Evolutionary conservation across 2,329 filamentous ascomycete species (phyloP).

Genomic region (Xylaria hypoxylon): DNA sequence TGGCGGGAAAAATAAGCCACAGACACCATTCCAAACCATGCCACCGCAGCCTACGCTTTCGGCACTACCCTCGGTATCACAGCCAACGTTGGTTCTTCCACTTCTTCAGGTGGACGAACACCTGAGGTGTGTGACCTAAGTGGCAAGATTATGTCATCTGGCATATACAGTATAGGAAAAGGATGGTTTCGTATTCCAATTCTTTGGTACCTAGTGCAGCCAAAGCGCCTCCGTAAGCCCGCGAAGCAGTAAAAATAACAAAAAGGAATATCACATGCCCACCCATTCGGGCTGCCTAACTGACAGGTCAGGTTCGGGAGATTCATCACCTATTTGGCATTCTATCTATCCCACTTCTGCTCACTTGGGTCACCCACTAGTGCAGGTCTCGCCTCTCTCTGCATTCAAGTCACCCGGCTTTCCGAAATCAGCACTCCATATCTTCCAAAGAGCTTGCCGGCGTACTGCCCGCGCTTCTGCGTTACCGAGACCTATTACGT

Average conservation of each 20-base stretch:
- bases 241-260: not conserved
- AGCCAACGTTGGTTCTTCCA: constrained; percentile 17
- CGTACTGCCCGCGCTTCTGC: not conserved
- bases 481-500: not conserved
- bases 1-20: constrained; percentile 23
- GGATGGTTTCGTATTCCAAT: constrained; percentile 11
- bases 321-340: not conserved
- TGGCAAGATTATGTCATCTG: constrained; percentile 34
- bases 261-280: constrained; percentile 21
- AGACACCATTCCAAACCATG: constrained; percentile 17
- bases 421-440: not conserved
- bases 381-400: not conserved
- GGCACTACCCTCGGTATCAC: constrained; percentile 3
- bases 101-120: constrained; percentile 11
- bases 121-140: constrained; percentile 15
- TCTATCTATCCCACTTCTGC: not conserved
- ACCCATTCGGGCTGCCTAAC: not conserved
- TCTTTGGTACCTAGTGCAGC: not conserved
- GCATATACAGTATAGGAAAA: constrained; percentile 5
- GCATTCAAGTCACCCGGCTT: constrained; percentile 10
- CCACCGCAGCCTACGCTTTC: constrained; percentile 20
- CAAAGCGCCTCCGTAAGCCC: not conserved
- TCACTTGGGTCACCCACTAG: not conserved
- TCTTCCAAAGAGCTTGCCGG: not conserved
- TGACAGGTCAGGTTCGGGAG: constrained; percentile 24